A percentile compares a stretch with the other conserved stretches of the same genome.
Evolutionary conservation across 1,139 yeast species (phyloP).

Genomic region (Lodderomyces beijingensis): DNA sequence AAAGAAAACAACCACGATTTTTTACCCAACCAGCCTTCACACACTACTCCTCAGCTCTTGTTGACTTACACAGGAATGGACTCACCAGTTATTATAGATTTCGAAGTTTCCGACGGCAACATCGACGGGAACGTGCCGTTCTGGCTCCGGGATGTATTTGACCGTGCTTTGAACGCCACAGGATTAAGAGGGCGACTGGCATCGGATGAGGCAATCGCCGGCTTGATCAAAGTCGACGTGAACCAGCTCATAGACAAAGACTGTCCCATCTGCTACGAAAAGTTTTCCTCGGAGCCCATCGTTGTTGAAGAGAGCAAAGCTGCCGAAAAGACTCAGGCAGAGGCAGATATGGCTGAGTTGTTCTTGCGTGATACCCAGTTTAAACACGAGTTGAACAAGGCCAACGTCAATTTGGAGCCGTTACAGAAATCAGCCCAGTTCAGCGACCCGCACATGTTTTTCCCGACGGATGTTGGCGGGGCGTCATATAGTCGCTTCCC

Average conservation of each 20-base stretch:
- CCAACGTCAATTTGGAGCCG: constrained; percentile 7
- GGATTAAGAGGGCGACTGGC: constrained; percentile 32
- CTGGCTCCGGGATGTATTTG: constrained; percentile 39
- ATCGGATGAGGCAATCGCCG: constrained; percentile 38
- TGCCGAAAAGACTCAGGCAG: not conserved
- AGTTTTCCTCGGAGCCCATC: constrained; percentile 21
- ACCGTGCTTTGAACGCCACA: constrained; percentile 29
- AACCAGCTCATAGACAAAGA: constrained; percentile 19
- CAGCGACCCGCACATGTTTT: constrained; percentile 36
- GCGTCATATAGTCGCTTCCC: constrained; percentile 33
- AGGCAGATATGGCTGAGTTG: not conserved
- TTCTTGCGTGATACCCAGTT: constrained; percentile 2
- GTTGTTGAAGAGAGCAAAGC: constrained; percentile 13
- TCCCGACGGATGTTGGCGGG: constrained; percentile 35
- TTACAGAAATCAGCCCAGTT: constrained; percentile 15
- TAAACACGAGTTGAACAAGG: constrained; percentile 3
- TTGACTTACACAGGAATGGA: constrained; percentile 14
- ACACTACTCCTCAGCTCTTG: too few relatives aligned
- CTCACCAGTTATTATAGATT: constrained; percentile 20
- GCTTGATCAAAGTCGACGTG: constrained; percentile 25
- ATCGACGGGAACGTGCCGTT: constrained; percentile 23
- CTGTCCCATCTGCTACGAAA: constrained; percentile 41
- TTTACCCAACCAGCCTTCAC: too few relatives aligned
- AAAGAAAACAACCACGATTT: too few relatives aligned
- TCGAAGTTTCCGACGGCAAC: constrained; percentile 23